Evolutionary conservation across 1,284 basidiomycete genomes (phyloP), one percentile per base, ranked within the genome.

Genomic region (Kwoniella shivajii): DNA sequence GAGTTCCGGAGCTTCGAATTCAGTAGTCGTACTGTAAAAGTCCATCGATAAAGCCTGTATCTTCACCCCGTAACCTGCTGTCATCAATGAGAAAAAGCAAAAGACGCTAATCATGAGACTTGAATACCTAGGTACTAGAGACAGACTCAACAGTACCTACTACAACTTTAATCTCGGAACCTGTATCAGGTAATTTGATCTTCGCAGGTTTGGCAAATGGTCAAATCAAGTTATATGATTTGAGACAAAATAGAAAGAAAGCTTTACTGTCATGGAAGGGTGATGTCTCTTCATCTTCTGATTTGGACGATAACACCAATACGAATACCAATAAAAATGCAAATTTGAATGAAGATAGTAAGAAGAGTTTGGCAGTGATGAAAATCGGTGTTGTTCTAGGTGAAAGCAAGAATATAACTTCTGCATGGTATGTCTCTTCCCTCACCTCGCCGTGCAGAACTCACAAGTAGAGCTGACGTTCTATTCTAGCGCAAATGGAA

Each of bases 81-180:
- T 36, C 10, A 36, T n/a, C 34, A 36, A 36, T 36, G 10, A 36
- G 34, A 36, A 22, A 41, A 39, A 39, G 18, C 42, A 20, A 31
- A 45, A 33, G 6, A 41, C 38, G 7, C 38, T 18, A 39, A 5
- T 30, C 7, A 3, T 51, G 39, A n/a, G n/a, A 30, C 22, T 18
- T 38, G 29, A 50, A 6, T 42, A 22, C 30, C 10, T 41, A 71
- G 70, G 49, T 36, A 13, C 26, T 70, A 18, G 36, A 48, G 11
- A 69, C 69, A 6, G 38, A 53, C 10, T 60, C 67, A 3, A 42
- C 43, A 2, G 46, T 24, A 10, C 50, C 58, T 3, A 30, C 66
- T 18, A 69, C 63, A 2, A 59, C 64, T 1, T 31, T 73, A n/a
- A 66, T 64, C 27, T 67, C 65, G 13, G 71, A 73, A 50, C 71